A percentile compares a stretch with the other conserved stretches of the same genome.
Conservation (phyloP, 352 stramenopile species). For the Thraustochytrium sp. region DNA sequence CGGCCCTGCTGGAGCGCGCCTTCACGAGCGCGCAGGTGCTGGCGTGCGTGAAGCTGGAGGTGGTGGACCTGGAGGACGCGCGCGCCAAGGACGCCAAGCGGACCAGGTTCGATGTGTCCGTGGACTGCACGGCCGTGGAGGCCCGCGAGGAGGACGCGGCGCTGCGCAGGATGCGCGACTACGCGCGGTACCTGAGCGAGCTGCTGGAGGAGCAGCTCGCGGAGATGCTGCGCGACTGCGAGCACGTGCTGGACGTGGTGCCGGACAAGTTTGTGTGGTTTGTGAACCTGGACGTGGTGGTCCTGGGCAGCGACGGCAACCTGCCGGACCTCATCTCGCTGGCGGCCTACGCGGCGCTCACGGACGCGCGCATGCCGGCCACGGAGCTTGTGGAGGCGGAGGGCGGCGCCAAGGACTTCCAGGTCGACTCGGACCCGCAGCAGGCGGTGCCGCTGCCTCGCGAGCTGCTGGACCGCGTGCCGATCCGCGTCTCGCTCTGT, state of each 20-base stretch:
- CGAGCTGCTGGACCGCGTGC: not conserved
- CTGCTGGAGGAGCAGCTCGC: conserved; percentile 19
- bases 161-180: not conserved
- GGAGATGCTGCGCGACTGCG: not conserved
- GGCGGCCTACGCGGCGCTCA: not conserved
- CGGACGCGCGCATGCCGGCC: not conserved
- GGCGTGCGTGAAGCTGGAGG: conserved; percentile 20
- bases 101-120: not conserved
- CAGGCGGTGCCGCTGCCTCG: not conserved
- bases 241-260: conserved; percentile 7
- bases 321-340: conserved; percentile 16
- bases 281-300: conserved; percentile 5
- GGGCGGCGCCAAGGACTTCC: not conserved
- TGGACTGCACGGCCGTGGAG: conserved; percentile 23
- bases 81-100: not conserved
- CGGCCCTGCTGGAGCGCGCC: not conserved
- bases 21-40: conserved; percentile 11
- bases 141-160: conserved; percentile 9
- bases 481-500: conserved; percentile 12
- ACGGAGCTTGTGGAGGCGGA: conserved; percentile 1
- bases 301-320: conserved; percentile 23
- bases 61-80: not conserved
- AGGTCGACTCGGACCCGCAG: conserved; percentile 25
- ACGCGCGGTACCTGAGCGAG: not conserved
- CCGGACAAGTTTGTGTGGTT: conserved; percentile 8